Conservation (phyloP, 306 rosid species). For the Cicer judaicum region DNA sequence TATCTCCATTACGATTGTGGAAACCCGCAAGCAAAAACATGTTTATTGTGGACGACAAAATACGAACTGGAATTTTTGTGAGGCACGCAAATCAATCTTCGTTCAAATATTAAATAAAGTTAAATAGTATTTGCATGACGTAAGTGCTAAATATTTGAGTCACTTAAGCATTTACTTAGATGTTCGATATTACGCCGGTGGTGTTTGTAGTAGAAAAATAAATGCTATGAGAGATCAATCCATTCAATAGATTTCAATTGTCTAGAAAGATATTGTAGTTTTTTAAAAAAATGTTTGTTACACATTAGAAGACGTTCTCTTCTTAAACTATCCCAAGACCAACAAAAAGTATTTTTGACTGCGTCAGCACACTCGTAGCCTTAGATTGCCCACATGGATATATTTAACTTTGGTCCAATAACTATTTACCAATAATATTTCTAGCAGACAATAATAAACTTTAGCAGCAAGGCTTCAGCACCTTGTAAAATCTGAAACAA, state of each 20-base stretch:
- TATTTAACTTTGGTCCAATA: constrained; percentile 8
- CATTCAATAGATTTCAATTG: too few species aligned
- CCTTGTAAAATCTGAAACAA: constrained; percentile 32
- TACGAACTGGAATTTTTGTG: not conserved
- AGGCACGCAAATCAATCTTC: not conserved
- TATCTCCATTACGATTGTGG: not conserved
- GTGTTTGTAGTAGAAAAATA: too few species aligned
- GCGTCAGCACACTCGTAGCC: not conserved
- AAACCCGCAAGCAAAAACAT: not conserved
- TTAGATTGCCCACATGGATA: constrained; percentile 22
- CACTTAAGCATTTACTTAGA: too few species aligned
- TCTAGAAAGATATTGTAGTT: too few species aligned
- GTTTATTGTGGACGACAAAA: not conserved
- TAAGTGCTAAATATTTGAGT: too few species aligned
- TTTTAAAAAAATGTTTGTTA: not conserved
- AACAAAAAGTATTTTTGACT: constrained; percentile 5
- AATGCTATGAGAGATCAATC: too few species aligned
- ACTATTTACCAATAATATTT: constrained; percentile 8
- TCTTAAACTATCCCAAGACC: not conserved
- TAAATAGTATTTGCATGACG: too few species aligned
- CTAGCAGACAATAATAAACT: constrained; percentile 22
- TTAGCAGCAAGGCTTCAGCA: constrained; percentile 25
- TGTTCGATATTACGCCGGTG: too few species aligned
- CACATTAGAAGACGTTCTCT: not conserved
- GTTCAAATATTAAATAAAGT: not conserved